Percentiles rank a stretch among this genome's conserved stretches.
These are phyloP conservation scores for Alternaria gansuensis DNA, from an alignment of 2,329 filamentous ascomycete species.

Conservation along the genomic window DNA sequence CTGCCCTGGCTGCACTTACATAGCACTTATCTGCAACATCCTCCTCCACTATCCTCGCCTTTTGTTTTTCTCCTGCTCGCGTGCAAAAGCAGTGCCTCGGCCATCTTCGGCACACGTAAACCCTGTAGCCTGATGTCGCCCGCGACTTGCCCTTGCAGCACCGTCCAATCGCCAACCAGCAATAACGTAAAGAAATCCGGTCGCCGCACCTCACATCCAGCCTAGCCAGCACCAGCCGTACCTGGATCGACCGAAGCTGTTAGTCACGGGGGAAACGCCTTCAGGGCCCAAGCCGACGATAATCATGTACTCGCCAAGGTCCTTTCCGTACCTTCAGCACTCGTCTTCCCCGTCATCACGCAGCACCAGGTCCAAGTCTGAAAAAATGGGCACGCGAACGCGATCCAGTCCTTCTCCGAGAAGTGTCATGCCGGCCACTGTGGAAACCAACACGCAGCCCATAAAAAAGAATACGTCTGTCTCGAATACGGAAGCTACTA, in stretches of 20 bases:
- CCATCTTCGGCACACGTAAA: constrained; percentile 24
- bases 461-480: constrained; percentile 18
- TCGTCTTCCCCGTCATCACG: constrained; percentile 47
- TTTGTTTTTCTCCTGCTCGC: constrained; percentile 6
- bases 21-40: constrained; percentile 11
- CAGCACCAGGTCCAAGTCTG: constrained; percentile 23
- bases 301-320: constrained; percentile 58
- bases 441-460: constrained; percentile 20
- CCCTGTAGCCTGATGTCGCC: constrained; percentile 44
- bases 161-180: constrained; percentile 47
- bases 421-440: constrained; percentile 22
- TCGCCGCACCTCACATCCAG: constrained; percentile 42
- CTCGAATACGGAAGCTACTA: constrained; percentile 24
- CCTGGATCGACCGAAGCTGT: constrained; percentile 24
- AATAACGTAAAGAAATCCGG: constrained; percentile 51
- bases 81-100: constrained; percentile 16
- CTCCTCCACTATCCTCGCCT: constrained; percentile 1
- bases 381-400: constrained; percentile 47
- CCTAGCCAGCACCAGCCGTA: constrained; percentile 29
- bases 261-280: constrained; percentile 42
- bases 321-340: constrained; percentile 54
- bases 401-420: constrained; percentile 31
- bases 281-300: constrained; percentile 32
- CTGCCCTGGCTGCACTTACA: constrained; percentile 1
- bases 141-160: constrained; percentile 30